Conservation (phyloP, 768 basidiomycete genomes). For the Lactarius evosmus region DNA sequence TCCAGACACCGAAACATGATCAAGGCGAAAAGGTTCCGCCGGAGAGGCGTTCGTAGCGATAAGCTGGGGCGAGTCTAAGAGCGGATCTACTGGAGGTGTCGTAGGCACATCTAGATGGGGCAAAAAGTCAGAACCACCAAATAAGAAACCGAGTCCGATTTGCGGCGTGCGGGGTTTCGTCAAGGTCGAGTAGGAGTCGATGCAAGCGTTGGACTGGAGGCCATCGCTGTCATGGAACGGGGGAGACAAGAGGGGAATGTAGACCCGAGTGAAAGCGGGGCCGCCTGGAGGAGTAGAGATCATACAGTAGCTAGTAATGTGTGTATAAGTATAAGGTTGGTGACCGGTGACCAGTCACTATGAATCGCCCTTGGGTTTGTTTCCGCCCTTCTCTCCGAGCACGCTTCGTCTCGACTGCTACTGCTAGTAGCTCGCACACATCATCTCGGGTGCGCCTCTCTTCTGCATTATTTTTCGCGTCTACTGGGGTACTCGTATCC, state of each 20-base stretch:
- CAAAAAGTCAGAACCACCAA: slow-evolving; percentile 13
- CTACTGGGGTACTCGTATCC: slow-evolving; percentile 42
- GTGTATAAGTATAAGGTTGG: too few species aligned
- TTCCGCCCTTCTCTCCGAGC: not conserved
- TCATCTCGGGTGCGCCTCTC: slow-evolving; percentile 16
- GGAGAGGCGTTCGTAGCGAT: not conserved
- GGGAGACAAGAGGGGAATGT: not conserved
- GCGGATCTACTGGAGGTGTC: not conserved
- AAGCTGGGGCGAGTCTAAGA: slow-evolving; percentile 11
- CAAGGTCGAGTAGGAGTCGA: slow-evolving; percentile 1
- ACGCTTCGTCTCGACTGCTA: slow-evolving; percentile 15
- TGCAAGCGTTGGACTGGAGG: slow-evolving; percentile 23
- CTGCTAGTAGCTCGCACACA: not conserved
- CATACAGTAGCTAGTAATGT: slow-evolving; percentile 3
- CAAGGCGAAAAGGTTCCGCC: not conserved
- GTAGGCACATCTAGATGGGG: not conserved
- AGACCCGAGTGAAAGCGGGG: not conserved
- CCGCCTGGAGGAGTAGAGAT: slow-evolving; percentile 14
- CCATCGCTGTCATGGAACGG: slow-evolving; percentile 7
- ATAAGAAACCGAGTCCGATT: slow-evolving; percentile 25
- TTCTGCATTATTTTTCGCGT: slow-evolving; percentile 35
- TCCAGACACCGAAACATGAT: not conserved
- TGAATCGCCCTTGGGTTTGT: slow-evolving; percentile 14
- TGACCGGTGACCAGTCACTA: too few species aligned
- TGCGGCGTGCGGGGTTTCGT: slow-evolving; percentile 1